Evolutionary conservation across 2,329 filamentous ascomycete genomes (phyloP).

Genomic region (Teratosphaeria pseudoeucalypti): DNA sequence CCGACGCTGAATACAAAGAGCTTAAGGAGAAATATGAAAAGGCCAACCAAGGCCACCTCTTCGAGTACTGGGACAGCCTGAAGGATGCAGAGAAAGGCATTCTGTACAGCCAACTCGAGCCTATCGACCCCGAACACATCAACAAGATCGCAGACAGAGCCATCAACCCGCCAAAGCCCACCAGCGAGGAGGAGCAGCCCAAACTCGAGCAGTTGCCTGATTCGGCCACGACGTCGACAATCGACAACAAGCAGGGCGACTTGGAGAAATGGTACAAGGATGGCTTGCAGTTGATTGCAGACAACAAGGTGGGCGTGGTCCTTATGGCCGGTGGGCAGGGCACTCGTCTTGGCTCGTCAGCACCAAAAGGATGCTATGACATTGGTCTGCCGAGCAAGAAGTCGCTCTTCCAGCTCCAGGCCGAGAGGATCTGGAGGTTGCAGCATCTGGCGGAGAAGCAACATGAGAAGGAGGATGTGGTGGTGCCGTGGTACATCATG

Average conservation of each 20-base stretch:
- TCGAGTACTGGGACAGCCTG: constrained; percentile 79
- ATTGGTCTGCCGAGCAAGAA: constrained; percentile 90
- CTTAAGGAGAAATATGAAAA: constrained; percentile 63
- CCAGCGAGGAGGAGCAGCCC: constrained; percentile 41
- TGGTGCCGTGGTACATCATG: constrained; percentile 98
- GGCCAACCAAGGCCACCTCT: constrained; percentile 71
- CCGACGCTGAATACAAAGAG: constrained; percentile 54
- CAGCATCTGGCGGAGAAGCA: constrained; percentile 70
- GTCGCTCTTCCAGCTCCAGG: constrained; percentile 95
- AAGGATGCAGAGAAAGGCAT: constrained; percentile 59
- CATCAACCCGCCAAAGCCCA: constrained; percentile 60
- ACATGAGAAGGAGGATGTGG: constrained; percentile 48
- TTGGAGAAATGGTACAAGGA: constrained; percentile 74
- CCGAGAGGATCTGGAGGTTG: constrained; percentile 80
- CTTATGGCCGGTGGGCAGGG: constrained; percentile 97
- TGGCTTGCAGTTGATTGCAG: constrained; percentile 54
- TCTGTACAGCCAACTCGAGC: constrained; percentile 71
- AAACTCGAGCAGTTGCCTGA: constrained; percentile 79
- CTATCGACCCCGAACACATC: constrained; percentile 76
- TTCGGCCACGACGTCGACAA: constrained; percentile 75
- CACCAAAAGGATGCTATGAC: constrained; percentile 94
- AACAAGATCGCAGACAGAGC: constrained; percentile 77
- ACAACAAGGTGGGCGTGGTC: constrained; percentile 70
- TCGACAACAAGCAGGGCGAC: constrained; percentile 73
- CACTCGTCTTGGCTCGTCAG: constrained; percentile 85